Evolutionary conservation across 805 yeast genomes (phyloP), one percentile per base, ranked within the genome.

Genomic region (Saccharomycopsis sp.): DNA sequence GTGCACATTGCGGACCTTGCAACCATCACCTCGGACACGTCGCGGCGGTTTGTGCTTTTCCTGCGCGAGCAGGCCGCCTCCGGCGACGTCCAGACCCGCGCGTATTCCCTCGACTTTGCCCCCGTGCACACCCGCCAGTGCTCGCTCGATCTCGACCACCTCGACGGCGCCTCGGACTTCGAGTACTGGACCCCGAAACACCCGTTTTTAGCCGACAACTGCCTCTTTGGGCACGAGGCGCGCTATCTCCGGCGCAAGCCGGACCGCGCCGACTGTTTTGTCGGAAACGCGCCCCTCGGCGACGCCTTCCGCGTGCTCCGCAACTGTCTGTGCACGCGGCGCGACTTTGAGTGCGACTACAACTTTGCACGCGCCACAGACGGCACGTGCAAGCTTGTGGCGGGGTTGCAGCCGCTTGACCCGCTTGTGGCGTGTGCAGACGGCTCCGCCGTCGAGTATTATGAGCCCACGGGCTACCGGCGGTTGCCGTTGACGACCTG

Each of bases 321-420:
- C 60, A 84, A 88, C 68, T 94, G 99, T 73, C 68, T 85, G 1
- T 94, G 99, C 73, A 78, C 94, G 0, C 80, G 97, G 70, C 79
- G 80, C 55, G 99, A 92, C 67, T 94, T 75, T 67, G 99, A 94
- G 71, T 94, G 99, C 78, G 99, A 94, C 70, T 89, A 84, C 74
- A 91, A 91, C 71, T 91, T 77, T 70, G 80, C 71, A 58, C 78
- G 85, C 59, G 84, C 83, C 54, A 61, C 65, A 0, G 97, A 90
- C 67, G 96, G 96, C 20, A 87, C 94, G 2, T 94, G 99, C 73
- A 82, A 82, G 67, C 78, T 91, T 47, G 88, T 91, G n/a, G 74
- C 77, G 20, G 97, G 97, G 0, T 74, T 81, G 56, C 69, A 77
- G 2, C 89, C 95, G 5, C 77, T 81, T 14, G 88, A 89, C 66